Evolutionary conservation across 495 filamentous ascomycete species (phyloP).

Genomic region (Amorphotheca resinae): DNA sequence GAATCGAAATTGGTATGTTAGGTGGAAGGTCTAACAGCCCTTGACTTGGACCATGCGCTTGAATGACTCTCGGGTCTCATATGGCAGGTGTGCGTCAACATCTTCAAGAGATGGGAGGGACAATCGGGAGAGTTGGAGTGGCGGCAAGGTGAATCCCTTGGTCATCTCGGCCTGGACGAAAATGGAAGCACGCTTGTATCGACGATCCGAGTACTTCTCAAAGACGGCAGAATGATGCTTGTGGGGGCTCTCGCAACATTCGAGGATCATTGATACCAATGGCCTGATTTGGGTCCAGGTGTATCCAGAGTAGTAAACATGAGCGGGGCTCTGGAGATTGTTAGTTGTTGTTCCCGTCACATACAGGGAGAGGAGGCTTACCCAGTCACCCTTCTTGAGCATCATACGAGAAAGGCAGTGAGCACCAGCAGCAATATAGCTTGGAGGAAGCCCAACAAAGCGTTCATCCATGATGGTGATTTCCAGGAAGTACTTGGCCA

Average conservation of each 20-base stretch:
- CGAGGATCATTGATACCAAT: conserved; percentile 61
- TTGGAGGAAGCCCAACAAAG: conserved; percentile 82
- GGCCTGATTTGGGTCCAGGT: conserved; percentile 72
- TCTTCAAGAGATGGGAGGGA: conserved; percentile 15
- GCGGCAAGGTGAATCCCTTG: conserved; percentile 34
- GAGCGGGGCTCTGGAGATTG: conserved; percentile 52
- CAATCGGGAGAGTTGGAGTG: conserved; percentile 5
- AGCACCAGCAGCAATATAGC: conserved; percentile 81
- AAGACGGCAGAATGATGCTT: conserved; percentile 78
- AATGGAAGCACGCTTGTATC: conserved; percentile 69
- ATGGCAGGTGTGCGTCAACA: conserved; percentile 10
- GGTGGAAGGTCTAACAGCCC: conserved; percentile 13
- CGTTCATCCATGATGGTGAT: conserved; percentile 96
- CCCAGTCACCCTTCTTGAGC: conserved; percentile 83
- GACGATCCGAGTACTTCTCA: conserved; percentile 78
- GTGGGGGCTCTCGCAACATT: conserved; percentile 72
- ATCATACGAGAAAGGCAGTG: conserved; percentile 88
- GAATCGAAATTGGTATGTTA: conserved; percentile 15
- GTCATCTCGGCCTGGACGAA: conserved; percentile 65
- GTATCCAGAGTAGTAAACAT: conserved; percentile 87
- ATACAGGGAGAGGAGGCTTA: conserved; percentile 39
- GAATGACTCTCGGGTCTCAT: conserved; percentile 16
- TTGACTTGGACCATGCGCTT: conserved; percentile 26
- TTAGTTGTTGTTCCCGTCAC: conserved; percentile 7
- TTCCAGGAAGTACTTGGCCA: conserved; percentile 97